These are phyloP conservation scores for Phytophthora sansomeana DNA, from an alignment of 352 stramenopile genomes.

Conservation along the genomic window DNA sequence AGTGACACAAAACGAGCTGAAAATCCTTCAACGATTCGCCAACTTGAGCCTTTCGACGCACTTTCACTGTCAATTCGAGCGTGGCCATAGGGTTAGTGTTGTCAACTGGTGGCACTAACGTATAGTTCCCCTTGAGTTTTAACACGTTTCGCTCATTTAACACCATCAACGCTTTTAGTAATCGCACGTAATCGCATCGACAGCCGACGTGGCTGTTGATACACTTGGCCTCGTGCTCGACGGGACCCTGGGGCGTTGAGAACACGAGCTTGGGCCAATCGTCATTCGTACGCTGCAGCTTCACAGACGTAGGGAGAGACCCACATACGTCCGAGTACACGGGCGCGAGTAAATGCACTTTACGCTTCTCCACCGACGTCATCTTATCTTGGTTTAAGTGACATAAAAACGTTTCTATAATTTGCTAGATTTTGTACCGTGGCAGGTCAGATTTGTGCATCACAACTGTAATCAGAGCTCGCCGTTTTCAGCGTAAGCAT, in stretches of 20 bases:
- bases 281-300: slow-evolving; percentile 36
- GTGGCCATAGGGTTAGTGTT: slow-evolving; percentile 36
- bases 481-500: slow-evolving; percentile 35
- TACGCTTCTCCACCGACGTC: too few relatives aligned
- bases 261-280: slow-evolving; percentile 52
- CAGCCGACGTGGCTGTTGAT: slow-evolving; percentile 48
- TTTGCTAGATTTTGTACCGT: background rate
- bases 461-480: slow-evolving; percentile 42
- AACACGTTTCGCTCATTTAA: slow-evolving; percentile 40
- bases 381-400: too few relatives aligned
- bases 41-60: slow-evolving; percentile 45
- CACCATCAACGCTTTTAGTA: slow-evolving; percentile 56
- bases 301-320: too few relatives aligned
- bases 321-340: slow-evolving; percentile 41
- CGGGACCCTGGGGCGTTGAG: slow-evolving; percentile 19
- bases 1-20: slow-evolving; percentile 64
- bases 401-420: too few relatives aligned
- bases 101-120: too few relatives aligned
- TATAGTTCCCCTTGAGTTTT: too few relatives aligned
- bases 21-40: slow-evolving; percentile 59
- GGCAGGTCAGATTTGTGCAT: background rate
- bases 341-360: slow-evolving; percentile 33
- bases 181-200: slow-evolving; percentile 58
- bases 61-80: slow-evolving; percentile 54
- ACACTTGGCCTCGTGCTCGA: slow-evolving; percentile 56